Base-by-base conservation (phyloP, 139 green algal genomes). In the Coelastrella sp. region DNA sequence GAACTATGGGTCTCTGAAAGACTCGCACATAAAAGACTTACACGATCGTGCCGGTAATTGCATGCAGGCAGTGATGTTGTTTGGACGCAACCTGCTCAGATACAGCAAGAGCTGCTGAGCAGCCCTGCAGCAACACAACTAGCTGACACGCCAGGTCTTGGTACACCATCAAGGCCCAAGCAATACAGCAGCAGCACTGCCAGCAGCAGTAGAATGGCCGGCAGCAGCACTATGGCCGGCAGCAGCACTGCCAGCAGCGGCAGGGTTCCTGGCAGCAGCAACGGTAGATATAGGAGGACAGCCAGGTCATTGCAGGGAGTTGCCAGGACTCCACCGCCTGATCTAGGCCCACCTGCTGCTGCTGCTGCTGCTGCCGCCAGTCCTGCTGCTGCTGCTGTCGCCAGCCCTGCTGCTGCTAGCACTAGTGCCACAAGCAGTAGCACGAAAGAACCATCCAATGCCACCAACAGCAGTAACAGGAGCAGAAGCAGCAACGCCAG, bases 401-500 rank as follows among this genome's bases (percentile, higher is more conserved):
- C 32, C 32, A 47, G 32, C 1, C 32, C 20, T 60, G 59, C 80
- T 61, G n/a, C 60, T 22, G 64, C 0, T 54, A 8, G 4, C 64
- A 77, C 54, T 47, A 88, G 7, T 3, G 4, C 5, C 66, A 54
- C 6, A 5, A 47, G 47, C 66, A 57, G 13, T 32, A 59, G 0
- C 61, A 19, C 0, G 61, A 19, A 19, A 13, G 0, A 0, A 13
- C 1, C 61, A 71, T 10, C 8, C 54, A 14, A n/a, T 54, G 64
- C 4, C 6, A 4, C 13, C 17, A 4, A 57, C 7, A 3, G 22
- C 60, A 60, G n/a, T 23, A 77, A 14, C 80, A 87, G 81, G 19
- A 88, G 83, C 68, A 81, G 83, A 17, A 32, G 66, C 68, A 56
- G 47, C 83, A 79, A 66, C 83, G 71, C 47, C 83, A 88, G 66